These are phyloP conservation scores for Zopfochytrium polystomum DNA, from an alignment of 371 early-diverging fungal genomes.

Conservation along the genomic window DNA sequence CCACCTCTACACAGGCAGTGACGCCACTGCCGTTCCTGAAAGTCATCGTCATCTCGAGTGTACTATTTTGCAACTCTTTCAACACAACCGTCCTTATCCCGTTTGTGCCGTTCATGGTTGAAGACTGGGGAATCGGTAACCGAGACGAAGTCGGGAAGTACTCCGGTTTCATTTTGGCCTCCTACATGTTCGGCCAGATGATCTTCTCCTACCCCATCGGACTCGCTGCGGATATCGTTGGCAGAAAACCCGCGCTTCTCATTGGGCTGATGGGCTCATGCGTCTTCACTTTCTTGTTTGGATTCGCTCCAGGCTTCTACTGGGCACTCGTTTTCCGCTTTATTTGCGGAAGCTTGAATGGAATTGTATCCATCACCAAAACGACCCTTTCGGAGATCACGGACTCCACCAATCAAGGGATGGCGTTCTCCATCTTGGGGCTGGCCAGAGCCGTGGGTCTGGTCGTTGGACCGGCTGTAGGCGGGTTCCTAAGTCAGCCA, in stretches of 20 bases:
- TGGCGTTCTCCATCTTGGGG: slow-evolving; percentile 28
- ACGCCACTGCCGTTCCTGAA: neutral
- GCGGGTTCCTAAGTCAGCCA: slow-evolving; percentile 15
- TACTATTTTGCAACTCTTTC: neutral
- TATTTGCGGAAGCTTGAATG: slow-evolving; percentile 26
- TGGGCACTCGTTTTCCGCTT: slow-evolving; percentile 21
- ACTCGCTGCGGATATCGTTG: slow-evolving; percentile 12
- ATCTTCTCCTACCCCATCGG: slow-evolving; percentile 31
- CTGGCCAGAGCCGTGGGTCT: slow-evolving; percentile 25
- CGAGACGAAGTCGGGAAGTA: slow-evolving; percentile 25
- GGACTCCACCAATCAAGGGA: slow-evolving; percentile 21
- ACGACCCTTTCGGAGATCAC: slow-evolving; percentile 27
- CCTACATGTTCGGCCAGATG: slow-evolving; percentile 35
- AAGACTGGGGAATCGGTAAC: slow-evolving; percentile 21
- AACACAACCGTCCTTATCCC: slow-evolving; percentile 25
- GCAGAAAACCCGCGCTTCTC: slow-evolving; percentile 26
- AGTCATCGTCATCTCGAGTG: neutral
- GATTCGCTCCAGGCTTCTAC: slow-evolving; percentile 25
- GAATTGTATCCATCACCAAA: slow-evolving; percentile 24
- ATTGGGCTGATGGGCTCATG: slow-evolving; percentile 22
- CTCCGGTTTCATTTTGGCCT: slow-evolving; percentile 21
- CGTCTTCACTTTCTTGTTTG: slow-evolving; percentile 20
- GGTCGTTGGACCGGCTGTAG: slow-evolving; percentile 29
- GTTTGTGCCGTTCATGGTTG: slow-evolving; percentile 31
- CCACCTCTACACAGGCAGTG: too few relatives aligned